Percentiles rank a stretch among this genome's conserved stretches.
Evolutionary conservation across 768 basidiomycete species (phyloP).

Genomic region (Lyophyllum atratum): DNA sequence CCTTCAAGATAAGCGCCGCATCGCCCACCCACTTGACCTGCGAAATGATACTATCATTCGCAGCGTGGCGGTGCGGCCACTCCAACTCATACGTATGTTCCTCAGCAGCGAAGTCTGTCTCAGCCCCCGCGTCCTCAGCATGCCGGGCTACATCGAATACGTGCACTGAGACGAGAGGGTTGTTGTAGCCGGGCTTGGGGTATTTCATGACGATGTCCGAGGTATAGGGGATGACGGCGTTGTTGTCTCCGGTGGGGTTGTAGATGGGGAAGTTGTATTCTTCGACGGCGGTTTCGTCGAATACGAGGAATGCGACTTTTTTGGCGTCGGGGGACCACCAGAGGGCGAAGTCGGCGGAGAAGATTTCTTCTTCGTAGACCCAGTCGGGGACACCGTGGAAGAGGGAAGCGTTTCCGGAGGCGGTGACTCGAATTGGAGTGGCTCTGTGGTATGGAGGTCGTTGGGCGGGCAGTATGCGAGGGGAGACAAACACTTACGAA

Average conservation of each 20-base stretch:
- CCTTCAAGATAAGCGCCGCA: constrained; percentile 75
- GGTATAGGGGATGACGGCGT: constrained; percentile 80
- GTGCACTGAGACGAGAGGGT: constrained; percentile 82
- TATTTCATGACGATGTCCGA: constrained; percentile 72
- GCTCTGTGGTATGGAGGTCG: constrained; percentile 29
- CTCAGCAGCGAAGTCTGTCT: constrained; percentile 31
- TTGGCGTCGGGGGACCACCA: constrained; percentile 90
- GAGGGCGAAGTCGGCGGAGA: constrained; percentile 67
- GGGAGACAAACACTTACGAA: constrained; percentile 42
- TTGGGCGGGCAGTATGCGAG: background rate
- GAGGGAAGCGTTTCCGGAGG: constrained; percentile 76
- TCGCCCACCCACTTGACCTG: constrained; percentile 91
- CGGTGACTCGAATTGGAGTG: constrained; percentile 73
- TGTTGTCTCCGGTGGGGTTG: constrained; percentile 76
- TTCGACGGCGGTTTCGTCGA: constrained; percentile 88
- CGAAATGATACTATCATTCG: constrained; percentile 67
- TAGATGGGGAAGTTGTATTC: constrained; percentile 90
- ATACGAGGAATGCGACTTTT: constrained; percentile 80
- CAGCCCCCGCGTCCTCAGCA: constrained; percentile 31
- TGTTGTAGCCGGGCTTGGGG: constrained; percentile 88
- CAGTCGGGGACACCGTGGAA: constrained; percentile 97
- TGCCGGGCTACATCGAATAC: constrained; percentile 77
- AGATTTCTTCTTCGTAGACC: constrained; percentile 97
- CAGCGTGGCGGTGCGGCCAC: constrained; percentile 64
- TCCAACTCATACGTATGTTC: constrained; percentile 56